Evolutionary conservation across 768 basidiomycete species (phyloP).

Genomic region (Dioszegia aurantiaca): DNA sequence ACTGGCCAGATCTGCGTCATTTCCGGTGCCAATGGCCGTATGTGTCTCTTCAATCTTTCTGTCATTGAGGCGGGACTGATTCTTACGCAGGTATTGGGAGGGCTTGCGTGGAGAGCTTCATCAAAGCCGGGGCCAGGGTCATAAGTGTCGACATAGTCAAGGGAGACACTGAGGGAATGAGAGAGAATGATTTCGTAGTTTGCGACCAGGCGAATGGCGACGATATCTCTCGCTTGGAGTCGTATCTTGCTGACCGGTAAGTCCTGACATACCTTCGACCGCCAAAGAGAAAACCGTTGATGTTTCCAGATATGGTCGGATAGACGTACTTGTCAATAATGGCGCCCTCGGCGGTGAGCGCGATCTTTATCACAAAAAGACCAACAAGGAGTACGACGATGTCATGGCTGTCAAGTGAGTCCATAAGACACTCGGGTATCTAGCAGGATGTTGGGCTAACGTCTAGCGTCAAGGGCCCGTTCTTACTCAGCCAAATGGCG

Average conservation of each 20-base stretch:
- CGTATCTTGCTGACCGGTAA: conserved; percentile 9
- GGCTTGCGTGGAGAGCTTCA: conserved; percentile 19
- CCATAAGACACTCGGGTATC: background rate
- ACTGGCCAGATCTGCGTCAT: conserved; percentile 21
- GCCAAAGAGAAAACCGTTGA: background rate
- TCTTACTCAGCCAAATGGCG: conserved; percentile 15
- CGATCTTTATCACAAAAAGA: conserved; percentile 14
- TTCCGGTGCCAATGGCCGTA: conserved; percentile 21
- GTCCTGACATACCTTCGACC: background rate
- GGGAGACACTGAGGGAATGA: conserved; percentile 1
- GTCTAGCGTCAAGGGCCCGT: conserved; percentile 18
- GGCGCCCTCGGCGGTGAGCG: conserved; percentile 17
- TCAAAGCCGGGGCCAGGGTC: conserved; percentile 19
- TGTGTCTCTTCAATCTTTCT: no score
- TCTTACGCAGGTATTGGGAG: conserved; percentile 16
- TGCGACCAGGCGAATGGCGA: conserved; percentile 12
- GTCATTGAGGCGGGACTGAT: background rate
- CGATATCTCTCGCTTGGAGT: conserved; percentile 3
- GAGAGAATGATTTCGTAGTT: background rate
- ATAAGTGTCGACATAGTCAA: conserved; percentile 15
- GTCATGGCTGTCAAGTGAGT: conserved; percentile 38
- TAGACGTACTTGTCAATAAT: conserved; percentile 25
- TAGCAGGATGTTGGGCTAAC: background rate
- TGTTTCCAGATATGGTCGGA: conserved; percentile 11
- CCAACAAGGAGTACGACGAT: conserved; percentile 19